Conservation (phyloP, 257 asterid species). For the Solanum tarapatanum region DNA sequence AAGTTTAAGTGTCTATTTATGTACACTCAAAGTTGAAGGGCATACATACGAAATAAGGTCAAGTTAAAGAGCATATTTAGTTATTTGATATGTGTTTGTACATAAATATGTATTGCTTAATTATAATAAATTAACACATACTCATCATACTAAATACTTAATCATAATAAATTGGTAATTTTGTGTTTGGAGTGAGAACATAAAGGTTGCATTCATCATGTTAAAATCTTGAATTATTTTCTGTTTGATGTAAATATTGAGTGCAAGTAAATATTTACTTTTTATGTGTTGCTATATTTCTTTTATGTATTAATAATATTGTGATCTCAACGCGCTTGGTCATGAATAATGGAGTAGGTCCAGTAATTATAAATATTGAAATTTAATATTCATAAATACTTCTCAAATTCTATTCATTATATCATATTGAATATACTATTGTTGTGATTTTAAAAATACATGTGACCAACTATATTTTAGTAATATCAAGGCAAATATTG, state of each 20-base stretch:
- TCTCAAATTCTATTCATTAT: background rate
- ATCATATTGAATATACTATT: background rate
- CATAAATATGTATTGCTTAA: background rate
- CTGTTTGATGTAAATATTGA: background rate
- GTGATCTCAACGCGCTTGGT: background rate
- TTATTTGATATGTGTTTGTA: background rate
- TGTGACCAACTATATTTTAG: background rate
- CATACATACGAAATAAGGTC: too few species aligned
- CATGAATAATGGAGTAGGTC: background rate
- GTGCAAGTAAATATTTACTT: background rate
- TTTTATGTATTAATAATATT: background rate
- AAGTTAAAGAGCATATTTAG: too few species aligned
- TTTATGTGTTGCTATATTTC: background rate
- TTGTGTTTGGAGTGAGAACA: background rate
- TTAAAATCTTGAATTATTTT: background rate
- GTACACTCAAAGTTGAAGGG: rapidly evolving
- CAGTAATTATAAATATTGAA: background rate
- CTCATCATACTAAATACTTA: background rate
- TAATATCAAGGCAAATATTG: background rate
- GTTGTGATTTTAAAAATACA: background rate
- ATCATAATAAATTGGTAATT: background rate
- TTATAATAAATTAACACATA: background rate
- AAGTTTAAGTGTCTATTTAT: too few species aligned
- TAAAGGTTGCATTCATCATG: background rate
- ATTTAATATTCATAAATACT: background rate